Base-by-base conservation (phyloP, 208 protist genomes). In the Crithidia mellificae region DNA sequence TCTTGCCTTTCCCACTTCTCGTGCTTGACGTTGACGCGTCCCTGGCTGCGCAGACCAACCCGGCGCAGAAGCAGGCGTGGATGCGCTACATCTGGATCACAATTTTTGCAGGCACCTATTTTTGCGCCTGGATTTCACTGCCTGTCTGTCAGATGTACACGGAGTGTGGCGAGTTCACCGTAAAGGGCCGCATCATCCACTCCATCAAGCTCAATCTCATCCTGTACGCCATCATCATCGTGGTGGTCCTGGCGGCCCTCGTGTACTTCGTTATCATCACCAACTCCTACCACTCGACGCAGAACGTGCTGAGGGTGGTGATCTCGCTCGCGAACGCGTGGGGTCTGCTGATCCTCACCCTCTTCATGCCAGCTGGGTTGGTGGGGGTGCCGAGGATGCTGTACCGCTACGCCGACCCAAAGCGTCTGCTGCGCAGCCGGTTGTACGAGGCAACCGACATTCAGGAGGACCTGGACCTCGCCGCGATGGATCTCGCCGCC, bases 321-420 rank as follows among this genome's bases (percentile, higher is more conserved):
- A 88, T 94, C 56, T 92, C 89, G 39, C 64, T 92, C n/a, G 87
- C 87, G 30, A 97, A 97, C 74, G 82, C 92, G 30, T 96, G 90
- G 85, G 92, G 92, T 74, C 81, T 97, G 53, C 69, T 97, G 20
- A 83, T 96, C 30, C 62, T 96, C 49, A 85, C 86, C 1, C 52
- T 97, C 17, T 96, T 97, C 54, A 90, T 97, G 82, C 90, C 88
- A 2, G 77, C 84, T 38, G 92, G 92, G 5, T 66, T 96, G n/a
- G 87, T 95, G 12, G 88, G 86, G 0, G 78, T 97, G 43, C 92
- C 92, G 34, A 82, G 84, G 19, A 86, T 92, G 78, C 77, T 97
- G 46, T 97, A 84, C 82, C 75, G 85, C 41, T 84, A 86, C 74
- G 81, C 88, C 0, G 78, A 92, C 66, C 64, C 83, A 14, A 73